phyloP scores from a whole-genome alignment of 1,139 yeast genomes.

The Pichia sp. region DNA sequence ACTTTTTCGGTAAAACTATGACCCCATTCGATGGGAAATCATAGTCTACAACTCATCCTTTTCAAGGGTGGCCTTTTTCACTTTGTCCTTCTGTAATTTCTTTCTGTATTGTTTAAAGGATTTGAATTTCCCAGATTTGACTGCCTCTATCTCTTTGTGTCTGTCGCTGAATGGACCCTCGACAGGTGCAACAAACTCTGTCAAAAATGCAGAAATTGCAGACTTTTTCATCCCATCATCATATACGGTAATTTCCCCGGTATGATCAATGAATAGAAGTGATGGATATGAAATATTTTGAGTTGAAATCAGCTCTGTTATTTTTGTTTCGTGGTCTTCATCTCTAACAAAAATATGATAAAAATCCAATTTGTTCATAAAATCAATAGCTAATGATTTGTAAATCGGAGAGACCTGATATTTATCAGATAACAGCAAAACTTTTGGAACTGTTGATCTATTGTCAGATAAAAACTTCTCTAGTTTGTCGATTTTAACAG shows the following conservation, averaged over 20 bases:
- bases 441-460: slow-evolving; percentile 28
- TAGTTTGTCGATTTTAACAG: slow-evolving; percentile 31
- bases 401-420: slow-evolving; percentile 49
- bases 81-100: slow-evolving; percentile 5
- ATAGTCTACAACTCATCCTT: slow-evolving; percentile 15
- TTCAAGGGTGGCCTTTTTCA: background rate
- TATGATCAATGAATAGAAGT: background rate
- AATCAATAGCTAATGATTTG: slow-evolving; percentile 73
- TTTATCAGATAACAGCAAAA: slow-evolving; percentile 39
- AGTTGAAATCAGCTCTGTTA: slow-evolving; percentile 7
- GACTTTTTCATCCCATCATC: slow-evolving; percentile 15
- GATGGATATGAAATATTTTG: background rate
- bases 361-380: slow-evolving; percentile 39
- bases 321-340: background rate
- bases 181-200: slow-evolving; percentile 14
- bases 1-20: too few relatives aligned
- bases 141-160: slow-evolving; percentile 14
- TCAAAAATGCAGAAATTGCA: slow-evolving; percentile 15
- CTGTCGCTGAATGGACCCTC: slow-evolving; percentile 23
- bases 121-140: slow-evolving; percentile 18
- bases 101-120: slow-evolving; percentile 16
- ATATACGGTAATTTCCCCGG: slow-evolving; percentile 12
- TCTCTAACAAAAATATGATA: slow-evolving; percentile 27
- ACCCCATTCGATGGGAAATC: background rate
- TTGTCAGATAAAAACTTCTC: slow-evolving; percentile 22